Base-by-base conservation (phyloP, 768 basidiomycete genomes). In the Termitomyces sp. region DNA sequence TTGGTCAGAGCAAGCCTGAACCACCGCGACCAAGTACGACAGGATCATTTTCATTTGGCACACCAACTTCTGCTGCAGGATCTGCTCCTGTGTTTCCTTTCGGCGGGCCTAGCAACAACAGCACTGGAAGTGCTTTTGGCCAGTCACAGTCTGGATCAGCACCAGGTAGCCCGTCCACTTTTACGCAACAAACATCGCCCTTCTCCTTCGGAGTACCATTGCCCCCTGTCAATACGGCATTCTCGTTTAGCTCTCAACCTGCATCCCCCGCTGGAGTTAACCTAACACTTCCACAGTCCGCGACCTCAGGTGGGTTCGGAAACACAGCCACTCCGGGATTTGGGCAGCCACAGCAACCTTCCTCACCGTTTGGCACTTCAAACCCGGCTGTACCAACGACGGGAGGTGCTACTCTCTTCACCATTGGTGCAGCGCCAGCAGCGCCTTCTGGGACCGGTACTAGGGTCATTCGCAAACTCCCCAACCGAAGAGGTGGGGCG, bases 101-200 rank as follows among this genome's bases (percentile, higher is more conserved):
- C 69, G 81, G 80, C 20, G 68, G 73, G 31, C 68, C 81, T 32
- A 43, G 70, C 70, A 63, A 70, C 69, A 56, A 60, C 69, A 10
- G 65, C 67, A 51, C 66, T 67, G 42, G 69, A 17, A 79, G 72
- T 65, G 72, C 78, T 10, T 86, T 86, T 64, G 78, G 78, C 32
- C 77, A 81, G 55, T 46, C 75, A 25, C 71, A 75, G 25, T 61
- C 74, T 17, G 71, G 72, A 15, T 86, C 86, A 48, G 77, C 83
- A 29, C 85, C 85, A 34, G 77, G 76, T 45, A 87, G 85, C 60
- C 85, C 85, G 12, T 85, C 84, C 37, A 81, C 83, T 4, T 86
- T 85, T 63, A 78, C 75, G 63, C 81, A 83, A 46, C 81, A 83
- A 50, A 59, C 76, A 4, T 69, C 81, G 0, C 69, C 77, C 1